Base-by-base conservation (phyloP, 2,329 filamentous ascomycete species). In the Trichoderma citrinoviride region DNA sequence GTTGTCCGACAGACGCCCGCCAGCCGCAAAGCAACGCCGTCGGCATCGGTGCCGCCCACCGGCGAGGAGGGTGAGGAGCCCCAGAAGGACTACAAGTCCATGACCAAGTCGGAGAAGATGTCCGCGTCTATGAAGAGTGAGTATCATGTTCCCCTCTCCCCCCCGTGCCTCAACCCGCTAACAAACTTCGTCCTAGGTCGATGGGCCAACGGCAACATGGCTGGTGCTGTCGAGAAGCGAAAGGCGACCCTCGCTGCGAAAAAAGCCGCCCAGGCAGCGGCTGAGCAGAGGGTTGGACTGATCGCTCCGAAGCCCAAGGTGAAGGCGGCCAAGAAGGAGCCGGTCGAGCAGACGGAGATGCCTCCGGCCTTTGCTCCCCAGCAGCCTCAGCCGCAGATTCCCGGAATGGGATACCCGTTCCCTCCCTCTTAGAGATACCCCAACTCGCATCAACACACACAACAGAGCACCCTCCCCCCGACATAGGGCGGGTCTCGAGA, bases 51-150 rank as follows among this genome's bases (percentile, higher is more conserved):
- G 17, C 55, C 64, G 19, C 62, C 68, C 14, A 61, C 68, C 25
- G 65, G 61, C 4, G 76, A 74, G 4, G 76, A 77, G 12, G 74
- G 71, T 15, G 79, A 81, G 27, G 79, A 82, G 65, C 70, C 73
- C 19, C 72, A 69, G 53, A 86, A 87, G 76, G 83, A 86, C 60
- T 87, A 87, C 70, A 81, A 82, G 41, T 79, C 82, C 49, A 87
- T 87, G 84, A 87, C 83, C 54, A 87, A 87, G 76, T 86, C 83
- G 33, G 85, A 87, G 75, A 87, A 87, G 79, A 87, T 87, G 85
- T 85, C 83, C n/a, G 81, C 81, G 19, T 87, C 84, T 3, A 87
- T 87, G 85, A 86, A 86, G 77, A 83, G 85, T 87, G 78, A 77
- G 81, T 74, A 46, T 53, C 33, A 37, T 37, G 7, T 8, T 37